Evolutionary conservation across 192 early-diverging fungal genomes (phyloP), one percentile per base, ranked within the genome.

Genomic region (Podila horticola): DNA sequence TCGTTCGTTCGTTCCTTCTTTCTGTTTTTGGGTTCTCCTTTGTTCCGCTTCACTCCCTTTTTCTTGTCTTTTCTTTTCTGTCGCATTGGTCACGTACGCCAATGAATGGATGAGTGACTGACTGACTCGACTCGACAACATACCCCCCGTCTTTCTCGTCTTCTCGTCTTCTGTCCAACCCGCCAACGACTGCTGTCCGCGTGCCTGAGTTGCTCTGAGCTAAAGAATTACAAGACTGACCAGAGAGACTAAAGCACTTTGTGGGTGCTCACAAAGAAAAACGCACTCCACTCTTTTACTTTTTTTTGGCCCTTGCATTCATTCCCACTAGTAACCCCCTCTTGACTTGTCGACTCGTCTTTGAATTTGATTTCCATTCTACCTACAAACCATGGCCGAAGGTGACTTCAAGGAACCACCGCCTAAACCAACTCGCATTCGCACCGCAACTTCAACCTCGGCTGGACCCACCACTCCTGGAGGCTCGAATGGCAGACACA

Each of bases 371-470:
- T 33, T 62, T 29, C 28, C 29, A 1, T 29, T 30, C 60, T 15
- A 31, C 60, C 60, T 62, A 22, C 15, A 19, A 34, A 65, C 24
- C 22, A 29, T 41, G 45, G 38, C 31, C 22, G 31, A 34, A 13
- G 34, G 11, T 24, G 29, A 41, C 34, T 61, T 66, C 62, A 81
- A 69, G 57, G 76, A 72, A 19, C 71, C 77, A 6, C 77, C 77
- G 26, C 77, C 71, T 6, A 81, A 81, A 55, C 77, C 77, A 24
- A 45, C 66, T 6, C 52, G 77, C 13, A 73, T 69, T 81, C 77
- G 77, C 50, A 50, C 66, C 9, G 20, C 66, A 3, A 62, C 72
- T 5, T 51, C 29, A 10, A 41, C 38, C 29, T 58, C 69, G 48
- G n/a, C 75, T 13, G 62, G 68, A 57, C 29, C 59, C 62, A 29